Evolutionary conservation across 768 basidiomycete genomes (phyloP), one percentile per base, ranked within the genome.

Genomic region (Hypsizygus marmoreus): DNA sequence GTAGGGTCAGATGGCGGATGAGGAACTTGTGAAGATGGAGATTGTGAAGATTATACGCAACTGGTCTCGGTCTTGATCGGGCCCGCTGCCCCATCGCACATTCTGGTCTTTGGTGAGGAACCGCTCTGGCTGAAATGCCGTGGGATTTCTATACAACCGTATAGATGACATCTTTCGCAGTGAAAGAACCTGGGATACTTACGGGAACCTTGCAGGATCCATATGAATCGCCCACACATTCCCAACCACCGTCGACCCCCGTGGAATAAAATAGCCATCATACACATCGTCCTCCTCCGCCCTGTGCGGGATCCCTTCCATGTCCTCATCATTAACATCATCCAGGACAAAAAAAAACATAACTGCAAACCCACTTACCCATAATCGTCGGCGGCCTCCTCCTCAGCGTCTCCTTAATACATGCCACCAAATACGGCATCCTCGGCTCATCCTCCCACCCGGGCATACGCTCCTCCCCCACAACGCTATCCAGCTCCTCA

Each of bases 71-170:
- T 60, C 58, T 10, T 33, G 40, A 16, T 58, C 57, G 11, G 63
- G 59, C 3, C 57, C 59, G 36, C 54, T 54, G 23, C 55, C 57
- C 59, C 57, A 58, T 34, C 53, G 46, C 19, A 47, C 52, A 12
- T 57, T 47, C 20, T 56, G 48, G 19, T 49, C 53, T 26, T 51
- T 44, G 3, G 42, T 34, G 22, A 64, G 58, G 41, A 68, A 70
- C 17, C 69, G 60, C 34, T 69, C 67, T 1, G 68, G 67, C 2
- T 53, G 41, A 38, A 60, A 68, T 17, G 63, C 59, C 2, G 50
- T 53, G 9, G 66, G 57, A 13, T 59, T 60, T 3, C 54, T 56
- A 25, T 17, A 19, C 19, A 11, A 47, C 19, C 25, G 28, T 1
- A 40, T 25, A 11, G 22, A 39, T 33, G 13, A 23, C n/a, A n/a